Evolutionary conservation across 257 asterid genomes (phyloP), one percentile per base, ranked within the genome.

Genomic region (Rubia yunnanensis): DNA sequence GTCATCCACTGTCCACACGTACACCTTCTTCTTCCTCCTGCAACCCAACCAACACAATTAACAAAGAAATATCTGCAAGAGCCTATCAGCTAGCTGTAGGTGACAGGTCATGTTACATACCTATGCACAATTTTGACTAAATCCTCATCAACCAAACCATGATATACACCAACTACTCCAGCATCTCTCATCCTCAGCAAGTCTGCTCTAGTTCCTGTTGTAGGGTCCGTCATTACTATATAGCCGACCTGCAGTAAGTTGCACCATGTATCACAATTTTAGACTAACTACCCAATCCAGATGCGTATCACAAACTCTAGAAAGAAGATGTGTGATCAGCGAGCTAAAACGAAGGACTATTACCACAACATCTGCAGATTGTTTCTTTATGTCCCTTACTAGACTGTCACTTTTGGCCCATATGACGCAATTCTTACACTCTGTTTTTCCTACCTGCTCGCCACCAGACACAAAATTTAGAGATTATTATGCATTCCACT

Each of bases 351-450:
- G 4, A 31, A 59, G 35, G 26, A 38, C 24, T 69, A 44, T 78
- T 82, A 92, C 99, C 91, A 26, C 71, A 52, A 81, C 72, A 83
- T 85, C 82, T 23, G 73, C 60, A 34, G 97, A 83, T 60, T 80
- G 68, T 68, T 76, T 84, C 56, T 84, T 81, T 18, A 90, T 73
- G 62, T 89, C 95, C 82, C 96, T 86, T 23, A 87, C 95, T 60
- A 92, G 87, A 60, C 72, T 83, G 80, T 92, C 99, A 75, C 96
- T 92, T 87, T 92, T 92, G 31, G 99, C 92, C 97, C 99, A 92
- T 61, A 92, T 79, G 70, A 89, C 68, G 69, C 97, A 92, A 78
- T 89, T 92, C 78, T 64, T 78, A 65, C 95, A 92, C 55, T 82
- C 74, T 64, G 85, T 73, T 66, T 74, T 86, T 73, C 82, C 77